Conservation (phyloP, 2,329 filamentous ascomycete species). For the Colletotrichum spaethianum region DNA sequence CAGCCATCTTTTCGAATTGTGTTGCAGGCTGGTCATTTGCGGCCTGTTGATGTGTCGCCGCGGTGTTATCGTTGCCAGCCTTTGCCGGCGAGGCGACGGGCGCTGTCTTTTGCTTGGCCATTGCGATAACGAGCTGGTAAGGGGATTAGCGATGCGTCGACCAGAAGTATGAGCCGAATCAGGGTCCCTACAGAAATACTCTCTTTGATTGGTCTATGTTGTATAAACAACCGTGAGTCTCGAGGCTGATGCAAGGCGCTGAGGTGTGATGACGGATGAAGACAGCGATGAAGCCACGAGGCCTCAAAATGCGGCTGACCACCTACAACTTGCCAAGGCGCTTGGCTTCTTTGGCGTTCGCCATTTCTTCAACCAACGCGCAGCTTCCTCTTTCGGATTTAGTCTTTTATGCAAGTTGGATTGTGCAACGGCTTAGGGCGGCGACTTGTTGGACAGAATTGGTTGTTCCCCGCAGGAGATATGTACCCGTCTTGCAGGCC, state of each 20-base stretch:
- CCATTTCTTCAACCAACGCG: not conserved
- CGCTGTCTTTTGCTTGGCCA: conserved; percentile 1
- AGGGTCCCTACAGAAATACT: not conserved
- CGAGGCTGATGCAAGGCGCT: not conserved
- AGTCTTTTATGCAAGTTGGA: not conserved
- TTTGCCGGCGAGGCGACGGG: conserved; percentile 3
- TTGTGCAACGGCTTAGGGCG: conserved; percentile 13
- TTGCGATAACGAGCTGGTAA: not conserved
- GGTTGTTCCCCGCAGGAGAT: conserved; percentile 32
- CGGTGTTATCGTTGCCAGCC: not conserved
- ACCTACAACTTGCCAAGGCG: not conserved
- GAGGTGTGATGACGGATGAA: not conserved
- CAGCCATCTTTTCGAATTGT: not conserved
- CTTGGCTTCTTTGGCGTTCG: not conserved
- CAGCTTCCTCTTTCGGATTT: conserved; percentile 13
- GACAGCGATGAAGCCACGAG: conserved; percentile 12
- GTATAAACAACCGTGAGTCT: not conserved
- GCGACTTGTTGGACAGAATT: conserved; percentile 5
- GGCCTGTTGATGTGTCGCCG: not conserved
- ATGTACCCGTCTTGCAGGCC: conserved; percentile 25
- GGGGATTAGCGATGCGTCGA: not conserved
- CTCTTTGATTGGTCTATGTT: not conserved
- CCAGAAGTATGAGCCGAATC: not conserved
- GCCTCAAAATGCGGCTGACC: not conserved
- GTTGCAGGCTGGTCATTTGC: not conserved